Conservation (phyloP, 257 asterid genomes). For the Orobanche coerulescens region DNA sequence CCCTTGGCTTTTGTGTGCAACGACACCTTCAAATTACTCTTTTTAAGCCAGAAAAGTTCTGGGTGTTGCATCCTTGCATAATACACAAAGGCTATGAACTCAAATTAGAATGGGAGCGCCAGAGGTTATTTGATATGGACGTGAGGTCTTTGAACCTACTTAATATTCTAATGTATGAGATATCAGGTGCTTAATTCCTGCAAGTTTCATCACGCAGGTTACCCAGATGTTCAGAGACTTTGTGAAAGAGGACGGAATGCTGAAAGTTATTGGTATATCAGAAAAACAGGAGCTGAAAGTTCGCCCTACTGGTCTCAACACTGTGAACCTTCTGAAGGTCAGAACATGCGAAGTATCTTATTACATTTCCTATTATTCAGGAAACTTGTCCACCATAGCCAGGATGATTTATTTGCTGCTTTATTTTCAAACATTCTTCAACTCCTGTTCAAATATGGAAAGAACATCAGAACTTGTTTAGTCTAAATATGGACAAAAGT, state of each 20-base stretch:
- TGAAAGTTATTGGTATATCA: slow-evolving; percentile 49
- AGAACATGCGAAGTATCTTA: slow-evolving; percentile 15
- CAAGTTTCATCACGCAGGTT: slow-evolving; percentile 38
- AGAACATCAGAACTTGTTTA: background rate
- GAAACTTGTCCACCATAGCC: background rate
- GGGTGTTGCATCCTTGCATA: slow-evolving; percentile 72
- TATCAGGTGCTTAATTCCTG: slow-evolving; percentile 20
- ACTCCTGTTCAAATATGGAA: background rate
- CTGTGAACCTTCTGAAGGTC: slow-evolving; percentile 92
- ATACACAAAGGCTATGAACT: slow-evolving; percentile 71
- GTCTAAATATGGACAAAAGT: background rate
- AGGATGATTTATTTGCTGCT: slow-evolving; percentile 9
- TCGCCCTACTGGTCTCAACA: slow-evolving; percentile 84
- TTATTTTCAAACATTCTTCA: slow-evolving; percentile 6
- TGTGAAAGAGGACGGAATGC: slow-evolving; percentile 50
- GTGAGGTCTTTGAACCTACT: slow-evolving; percentile 37
- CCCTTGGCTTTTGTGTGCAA: slow-evolving; percentile 88
- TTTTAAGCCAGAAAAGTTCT: slow-evolving; percentile 76
- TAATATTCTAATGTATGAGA: background rate
- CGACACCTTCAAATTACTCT: slow-evolving; percentile 72
- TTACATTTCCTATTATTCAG: slow-evolving; percentile 14
- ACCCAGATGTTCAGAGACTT: slow-evolving; percentile 56
- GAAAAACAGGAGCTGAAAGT: slow-evolving; percentile 71
- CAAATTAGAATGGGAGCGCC: slow-evolving; percentile 81
- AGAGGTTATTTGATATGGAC: slow-evolving; percentile 67